phyloP scores from a whole-genome alignment of 202 grass and related monocot genomes.

The Schoenoplectus tabernaemontani region DNA sequence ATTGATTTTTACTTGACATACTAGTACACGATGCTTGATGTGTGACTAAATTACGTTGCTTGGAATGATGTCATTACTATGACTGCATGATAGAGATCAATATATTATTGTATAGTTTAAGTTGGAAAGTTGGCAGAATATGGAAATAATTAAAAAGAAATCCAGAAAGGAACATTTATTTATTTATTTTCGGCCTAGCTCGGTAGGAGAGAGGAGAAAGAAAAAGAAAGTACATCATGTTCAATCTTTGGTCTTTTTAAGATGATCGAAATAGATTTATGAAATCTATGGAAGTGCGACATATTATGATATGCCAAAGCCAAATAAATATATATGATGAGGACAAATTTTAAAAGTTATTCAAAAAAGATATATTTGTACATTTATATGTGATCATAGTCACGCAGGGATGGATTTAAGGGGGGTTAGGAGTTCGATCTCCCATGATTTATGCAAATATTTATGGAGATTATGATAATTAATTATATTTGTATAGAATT shows the following conservation, averaged over 20 bases:
- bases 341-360: constrained; percentile 7
- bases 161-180: background rate
- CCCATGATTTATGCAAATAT: too few relatives aligned
- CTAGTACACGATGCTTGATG: background rate
- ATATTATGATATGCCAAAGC: background rate
- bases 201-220: too few relatives aligned
- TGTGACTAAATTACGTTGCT: background rate
- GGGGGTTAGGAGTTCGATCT: too few relatives aligned
- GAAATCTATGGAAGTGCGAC: background rate
- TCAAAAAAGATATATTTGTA: constrained; percentile 12
- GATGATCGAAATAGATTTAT: background rate
- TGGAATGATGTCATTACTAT: background rate
- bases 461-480: too few relatives aligned
- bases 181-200: too few relatives aligned
- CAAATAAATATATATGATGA: constrained; percentile 12
- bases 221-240: background rate
- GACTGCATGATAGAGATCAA: background rate
- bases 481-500: too few relatives aligned
- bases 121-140: background rate
- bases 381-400: background rate
- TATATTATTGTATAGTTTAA: background rate
- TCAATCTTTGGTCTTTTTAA: background rate
- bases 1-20: background rate
- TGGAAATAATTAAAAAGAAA: background rate
- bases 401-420: too few relatives aligned